Evolutionary conservation across 208 protist genomes (phyloP), one percentile per base, ranked within the genome.

Genomic region (Eutreptiella sp.): DNA sequence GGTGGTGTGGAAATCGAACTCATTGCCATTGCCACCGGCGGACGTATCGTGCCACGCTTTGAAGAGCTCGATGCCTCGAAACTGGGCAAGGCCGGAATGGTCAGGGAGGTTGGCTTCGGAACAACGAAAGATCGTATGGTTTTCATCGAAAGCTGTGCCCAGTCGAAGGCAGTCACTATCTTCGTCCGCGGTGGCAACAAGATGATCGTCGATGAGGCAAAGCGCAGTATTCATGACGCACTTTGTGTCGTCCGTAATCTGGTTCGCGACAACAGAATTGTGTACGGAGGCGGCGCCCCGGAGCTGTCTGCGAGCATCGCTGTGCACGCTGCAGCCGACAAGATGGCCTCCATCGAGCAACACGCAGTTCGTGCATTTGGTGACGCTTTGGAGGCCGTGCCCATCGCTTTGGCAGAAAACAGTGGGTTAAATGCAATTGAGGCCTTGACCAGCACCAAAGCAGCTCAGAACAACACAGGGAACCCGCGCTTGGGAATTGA

Each of bases 201-300:
- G 70, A 99, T 99, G 96, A 98, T 99, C 72, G 86, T 99, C 46
- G 97, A 99, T 50, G 98, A 99, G 85, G 96, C 96, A 3, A 97
- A 99, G 72, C 84, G 98, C 63, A 96, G 92, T 24, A 81, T 99
- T 21, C 97, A 99, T 83, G 98, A 99, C 79, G 97, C 98, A 21
- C 75, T 99, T 14, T 99, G 98, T 81, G 98, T 99, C 62, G 94
- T 97, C 19, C 89, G 98, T 59, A 99, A 99, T 76, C 81, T 99
- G 2, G 92, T 99, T 66, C 84, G 93, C 43, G 96, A 99, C 74
- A 98, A 95, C 79, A 79, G 91, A 58, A 94, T 99, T 68, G 93
- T 99, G 5, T 99, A 99, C 71, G 98, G 98, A 71, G 98, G 98
- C 43, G 98, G 97, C 50, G 84, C 96, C n/a, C 77, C 88, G n/a